These are phyloP conservation scores for Scedosporium apiospermum DNA, from an alignment of 2,329 filamentous ascomycete species.

Conservation along the genomic window DNA sequence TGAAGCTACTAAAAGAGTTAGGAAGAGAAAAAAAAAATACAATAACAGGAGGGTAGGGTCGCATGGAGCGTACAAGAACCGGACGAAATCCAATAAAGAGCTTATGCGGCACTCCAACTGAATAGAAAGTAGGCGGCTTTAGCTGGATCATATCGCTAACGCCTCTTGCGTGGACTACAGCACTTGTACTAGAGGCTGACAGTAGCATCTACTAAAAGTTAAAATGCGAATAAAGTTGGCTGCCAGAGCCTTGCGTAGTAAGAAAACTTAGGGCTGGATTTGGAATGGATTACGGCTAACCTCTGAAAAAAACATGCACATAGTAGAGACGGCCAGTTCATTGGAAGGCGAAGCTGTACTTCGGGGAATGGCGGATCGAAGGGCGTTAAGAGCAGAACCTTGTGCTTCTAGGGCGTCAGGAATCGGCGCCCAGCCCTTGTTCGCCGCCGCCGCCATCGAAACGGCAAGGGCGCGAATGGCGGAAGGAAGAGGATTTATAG, in stretches of 20 bases:
- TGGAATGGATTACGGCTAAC: neutral
- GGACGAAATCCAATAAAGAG: conserved; percentile 30
- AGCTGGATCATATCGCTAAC: conserved; percentile 23
- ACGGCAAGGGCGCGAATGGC: conserved; percentile 23
- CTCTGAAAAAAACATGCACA: neutral
- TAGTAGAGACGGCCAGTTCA: neutral
- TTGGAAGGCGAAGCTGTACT: neutral
- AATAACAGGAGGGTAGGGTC: neutral
- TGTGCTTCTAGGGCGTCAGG: conserved; percentile 19
- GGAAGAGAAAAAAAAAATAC: neutral
- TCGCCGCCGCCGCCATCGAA: conserved; percentile 17
- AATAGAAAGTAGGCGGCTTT: conserved; percentile 19
- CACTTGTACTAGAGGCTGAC: neutral
- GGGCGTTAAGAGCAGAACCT: conserved; percentile 17
- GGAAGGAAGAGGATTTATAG: conserved; percentile 12
- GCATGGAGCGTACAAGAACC: conserved; percentile 19
- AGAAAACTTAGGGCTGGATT: too few species aligned
- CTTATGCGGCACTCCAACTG: conserved; percentile 22
- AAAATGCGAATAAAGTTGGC: neutral
- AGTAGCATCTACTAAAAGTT: neutral
- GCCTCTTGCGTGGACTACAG: conserved; percentile 22
- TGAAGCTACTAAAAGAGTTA: conserved; percentile 22
- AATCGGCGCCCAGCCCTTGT: conserved; percentile 12
- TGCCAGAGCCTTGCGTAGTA: too few species aligned
- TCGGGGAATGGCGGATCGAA: conserved; percentile 15